These are phyloP conservation scores for Phylloporus sp. DNA, from an alignment of 1,284 basidiomycete genomes.

Conservation along the genomic window DNA sequence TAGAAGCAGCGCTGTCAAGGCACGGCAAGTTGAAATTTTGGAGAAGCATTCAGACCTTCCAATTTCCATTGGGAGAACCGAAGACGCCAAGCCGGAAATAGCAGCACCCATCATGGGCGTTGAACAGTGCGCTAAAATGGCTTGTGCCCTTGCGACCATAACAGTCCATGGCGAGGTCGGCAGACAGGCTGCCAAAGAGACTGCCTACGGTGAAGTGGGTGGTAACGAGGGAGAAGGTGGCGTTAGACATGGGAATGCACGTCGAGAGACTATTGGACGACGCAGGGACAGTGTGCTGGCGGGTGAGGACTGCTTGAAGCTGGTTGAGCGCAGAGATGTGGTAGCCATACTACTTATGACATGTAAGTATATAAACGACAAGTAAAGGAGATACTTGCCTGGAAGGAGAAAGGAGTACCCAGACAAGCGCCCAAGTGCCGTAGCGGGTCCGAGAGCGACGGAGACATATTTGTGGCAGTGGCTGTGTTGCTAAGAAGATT, in stretches of 20 bases:
- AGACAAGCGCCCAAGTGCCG: conserved; percentile 33
- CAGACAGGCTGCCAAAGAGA: conserved; percentile 73
- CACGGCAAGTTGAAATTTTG: not conserved
- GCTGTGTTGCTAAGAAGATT: conserved; percentile 11
- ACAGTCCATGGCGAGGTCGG: conserved; percentile 72
- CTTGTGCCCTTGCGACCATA: conserved; percentile 72
- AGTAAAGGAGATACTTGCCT: conserved; percentile 49
- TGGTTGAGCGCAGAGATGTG: conserved; percentile 91
- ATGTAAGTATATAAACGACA: not conserved
- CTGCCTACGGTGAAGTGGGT: conserved; percentile 90
- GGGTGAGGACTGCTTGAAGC: conserved; percentile 80
- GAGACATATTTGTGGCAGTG: conserved; percentile 13
- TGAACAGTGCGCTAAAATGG: conserved; percentile 59
- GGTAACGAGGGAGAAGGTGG: conserved; percentile 80
- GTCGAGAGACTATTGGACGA: conserved; percentile 48
- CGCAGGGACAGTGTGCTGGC: conserved; percentile 39
- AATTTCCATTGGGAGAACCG: conserved; percentile 59
- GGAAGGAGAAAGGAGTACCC: conserved; percentile 70
- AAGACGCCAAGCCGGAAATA: conserved; percentile 67
- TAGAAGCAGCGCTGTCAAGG: conserved; percentile 34
- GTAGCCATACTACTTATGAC: conserved; percentile 62
- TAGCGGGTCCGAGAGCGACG: too few species aligned
- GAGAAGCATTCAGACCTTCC: conserved; percentile 58
- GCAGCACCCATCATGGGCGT: conserved; percentile 63
- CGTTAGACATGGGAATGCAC: conserved; percentile 80